Evolutionary conservation across 2,329 filamentous ascomycete genomes (phyloP).

Genomic region (Arthrobotrys conoides): DNA sequence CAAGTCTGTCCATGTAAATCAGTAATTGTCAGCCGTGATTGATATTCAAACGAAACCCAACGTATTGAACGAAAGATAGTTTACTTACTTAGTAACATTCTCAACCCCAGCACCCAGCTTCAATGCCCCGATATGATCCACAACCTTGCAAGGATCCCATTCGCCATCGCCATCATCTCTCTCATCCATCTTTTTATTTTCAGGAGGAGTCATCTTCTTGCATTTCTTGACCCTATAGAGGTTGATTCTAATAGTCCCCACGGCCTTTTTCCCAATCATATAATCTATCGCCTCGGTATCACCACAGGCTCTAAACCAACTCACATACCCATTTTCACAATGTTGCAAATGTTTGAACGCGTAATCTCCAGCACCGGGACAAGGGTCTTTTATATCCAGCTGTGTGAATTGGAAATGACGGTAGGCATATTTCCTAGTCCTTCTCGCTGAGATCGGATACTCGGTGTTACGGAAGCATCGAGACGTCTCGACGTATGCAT

Average conservation of each 20-base stretch:
- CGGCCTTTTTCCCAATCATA: constrained; percentile 36
- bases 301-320: not conserved
- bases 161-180: constrained; percentile 21
- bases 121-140: constrained; percentile 46
- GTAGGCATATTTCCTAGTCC: not conserved
- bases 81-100: constrained; percentile 46
- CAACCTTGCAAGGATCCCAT: constrained; percentile 41
- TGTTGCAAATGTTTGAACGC: constrained; percentile 20
- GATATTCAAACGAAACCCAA: not conserved
- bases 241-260: constrained; percentile 49
- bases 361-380: constrained; percentile 37
- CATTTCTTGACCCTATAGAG: constrained; percentile 21
- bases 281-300: constrained; percentile 19
- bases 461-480: not conserved
- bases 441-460: constrained; percentile 11
- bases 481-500: constrained; percentile 16
- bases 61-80: not conserved
- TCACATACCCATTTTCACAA: constrained; percentile 25
- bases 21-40: not conserved
- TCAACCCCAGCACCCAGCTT: constrained; percentile 38
- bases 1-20: not conserved
- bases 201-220: not conserved
- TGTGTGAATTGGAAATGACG: constrained; percentile 28
- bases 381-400: not conserved
- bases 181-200: not conserved